Conservation (phyloP, 495 filamentous ascomycete species). For the Penicillium paxilli region DNA sequence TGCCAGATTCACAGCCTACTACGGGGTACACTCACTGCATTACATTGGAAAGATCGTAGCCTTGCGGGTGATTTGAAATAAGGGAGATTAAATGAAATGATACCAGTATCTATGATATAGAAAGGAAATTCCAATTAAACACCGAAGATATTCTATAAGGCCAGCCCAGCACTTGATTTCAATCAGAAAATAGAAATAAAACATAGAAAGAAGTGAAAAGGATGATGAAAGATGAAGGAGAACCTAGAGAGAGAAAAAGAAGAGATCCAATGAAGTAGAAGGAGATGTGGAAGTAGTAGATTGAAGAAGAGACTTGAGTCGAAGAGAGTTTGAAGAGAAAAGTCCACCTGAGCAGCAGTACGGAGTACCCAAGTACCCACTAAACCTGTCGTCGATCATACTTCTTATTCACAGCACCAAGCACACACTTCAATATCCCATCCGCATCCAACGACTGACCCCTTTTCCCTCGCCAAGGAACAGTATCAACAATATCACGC, state of each 20-base stretch:
- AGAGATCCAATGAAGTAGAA: background rate
- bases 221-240: background rate
- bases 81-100: background rate
- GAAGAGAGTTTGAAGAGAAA: background rate
- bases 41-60: background rate
- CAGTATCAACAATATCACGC: conserved; percentile 93
- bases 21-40: no score
- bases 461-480: conserved; percentile 61
- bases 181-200: no score
- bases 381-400: conserved; percentile 27
- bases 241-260: background rate
- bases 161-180: background rate
- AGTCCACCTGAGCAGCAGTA: no score
- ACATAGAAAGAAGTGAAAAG: background rate
- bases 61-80: background rate
- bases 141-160: background rate
- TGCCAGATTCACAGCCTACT: background rate
- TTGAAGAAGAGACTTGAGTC: no score
- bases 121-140: background rate
- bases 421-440: conserved; percentile 78
- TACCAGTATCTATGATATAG: background rate
- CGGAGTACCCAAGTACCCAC: background rate
- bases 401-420: conserved; percentile 68
- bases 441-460: conserved; percentile 56
- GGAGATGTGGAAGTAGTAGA: background rate